Conservation (phyloP, 202 grass and related monocot genomes). For the Panicum hallii region DNA sequence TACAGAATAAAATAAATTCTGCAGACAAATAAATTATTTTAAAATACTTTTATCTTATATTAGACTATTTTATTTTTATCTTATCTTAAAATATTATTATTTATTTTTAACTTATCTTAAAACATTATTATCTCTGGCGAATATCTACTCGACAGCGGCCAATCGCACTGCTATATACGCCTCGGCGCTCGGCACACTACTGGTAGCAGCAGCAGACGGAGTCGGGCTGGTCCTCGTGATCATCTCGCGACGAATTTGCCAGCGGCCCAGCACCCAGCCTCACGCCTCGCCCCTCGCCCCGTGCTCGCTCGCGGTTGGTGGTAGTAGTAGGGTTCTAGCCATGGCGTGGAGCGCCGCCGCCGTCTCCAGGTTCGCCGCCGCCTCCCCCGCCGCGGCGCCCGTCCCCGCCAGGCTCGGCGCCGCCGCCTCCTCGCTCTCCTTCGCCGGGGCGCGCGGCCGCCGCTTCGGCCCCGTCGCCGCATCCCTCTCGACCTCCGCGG, state of each 20-base stretch:
- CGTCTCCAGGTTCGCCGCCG: slow-evolving; percentile 42
- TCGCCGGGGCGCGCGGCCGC: slow-evolving; percentile 23
- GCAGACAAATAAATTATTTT: too few relatives aligned
- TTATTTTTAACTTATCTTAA: too few relatives aligned
- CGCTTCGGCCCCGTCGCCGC: slow-evolving; percentile 45
- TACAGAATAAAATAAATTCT: too few relatives aligned
- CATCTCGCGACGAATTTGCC: background rate
- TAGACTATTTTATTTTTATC: too few relatives aligned
- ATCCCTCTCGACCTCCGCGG: slow-evolving; percentile 57
- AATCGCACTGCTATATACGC: too few relatives aligned
- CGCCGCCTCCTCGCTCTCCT: slow-evolving; percentile 38
- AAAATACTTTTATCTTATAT: too few relatives aligned
- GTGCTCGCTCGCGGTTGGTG: slow-evolving; percentile 15
- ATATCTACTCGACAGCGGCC: too few relatives aligned
- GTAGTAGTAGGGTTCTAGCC: slow-evolving; percentile 52
- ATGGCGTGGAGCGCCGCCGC: slow-evolving; percentile 76
- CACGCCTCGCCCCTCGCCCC: background rate
- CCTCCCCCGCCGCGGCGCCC: slow-evolving; percentile 44
- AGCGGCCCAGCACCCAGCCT: too few relatives aligned
- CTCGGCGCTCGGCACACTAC: too few relatives aligned
- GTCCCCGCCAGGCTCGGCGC: slow-evolving; percentile 41
- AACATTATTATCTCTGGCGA: too few relatives aligned
- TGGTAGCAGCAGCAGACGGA: background rate
- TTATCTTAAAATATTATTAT: too few relatives aligned
- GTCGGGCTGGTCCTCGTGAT: background rate